Base-by-base conservation (phyloP, 495 filamentous ascomycete genomes). In the Neurospora discreta region DNA sequence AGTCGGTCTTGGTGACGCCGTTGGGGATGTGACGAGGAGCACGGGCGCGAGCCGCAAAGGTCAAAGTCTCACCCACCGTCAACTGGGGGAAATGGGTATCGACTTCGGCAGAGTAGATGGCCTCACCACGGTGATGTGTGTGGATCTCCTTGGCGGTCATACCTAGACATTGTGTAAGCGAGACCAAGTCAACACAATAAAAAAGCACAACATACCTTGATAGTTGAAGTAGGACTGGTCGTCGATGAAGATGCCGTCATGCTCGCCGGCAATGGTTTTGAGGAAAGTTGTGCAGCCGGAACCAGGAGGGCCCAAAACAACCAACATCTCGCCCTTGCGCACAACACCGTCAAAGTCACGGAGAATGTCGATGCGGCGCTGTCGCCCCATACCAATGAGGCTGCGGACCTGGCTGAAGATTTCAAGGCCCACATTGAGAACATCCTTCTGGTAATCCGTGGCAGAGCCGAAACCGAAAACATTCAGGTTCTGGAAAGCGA, bases 51-150 rank as follows among this genome's bases (percentile, higher is more conserved):
- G 91, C 89, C n/a, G 93, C 93, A 74, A 95, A 94, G 5, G 86
- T 86, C 26, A 96, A 78, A 1, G 93, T 96, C 75, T 96, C 88
- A 8, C 90, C 92, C 11, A 93, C 92, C 0, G 89, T 91, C 68
- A 95, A 81, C 79, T 91, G 88, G n/a, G 93, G 92, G 77, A 94
- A 94, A 81, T 95, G 91, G 3, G 91, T 87, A 76, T 96, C 93
- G 16, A 88, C 87, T 79, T 94, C 93, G 39, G 91, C 90, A 52
- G 90, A 91, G 77, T 93, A 94, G 76, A 94, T 93, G 76, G 88
- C 90, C 80, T 94, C 91, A 70, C 92, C 92, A 43, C 90, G 89
- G 73, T 92, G 92, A 26, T 86, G 83, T 15, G 81, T 85, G 73
- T 90, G 88, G 88, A 93, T 91, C 73, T 84, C 84, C 78, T 89